Percentiles rank a stretch among this genome's conserved stretches.
These are phyloP conservation scores for Septoria linicola DNA, from an alignment of 2,329 filamentous ascomycete species.

Conservation along the genomic window DNA sequence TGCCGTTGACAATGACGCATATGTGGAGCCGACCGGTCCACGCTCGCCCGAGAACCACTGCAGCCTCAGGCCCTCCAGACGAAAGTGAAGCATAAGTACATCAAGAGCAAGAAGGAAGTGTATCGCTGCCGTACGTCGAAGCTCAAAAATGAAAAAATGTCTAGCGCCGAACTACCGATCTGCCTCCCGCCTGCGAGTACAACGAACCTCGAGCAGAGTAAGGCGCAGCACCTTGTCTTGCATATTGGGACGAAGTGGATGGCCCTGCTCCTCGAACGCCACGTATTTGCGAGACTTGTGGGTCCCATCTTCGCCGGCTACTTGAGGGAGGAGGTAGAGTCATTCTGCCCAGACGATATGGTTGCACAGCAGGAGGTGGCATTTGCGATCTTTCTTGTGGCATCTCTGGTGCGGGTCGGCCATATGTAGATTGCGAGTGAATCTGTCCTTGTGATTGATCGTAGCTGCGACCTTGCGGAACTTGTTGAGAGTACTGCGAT, in stretches of 20 bases:
- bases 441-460: background rate
- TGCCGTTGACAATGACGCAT: background rate
- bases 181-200: background rate
- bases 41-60: no score
- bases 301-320: conserved; percentile 13
- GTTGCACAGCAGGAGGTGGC: background rate
- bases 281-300: conserved; percentile 27
- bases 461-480: background rate
- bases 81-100: no score
- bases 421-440: background rate
- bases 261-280: conserved; percentile 30
- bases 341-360: conserved; percentile 22
- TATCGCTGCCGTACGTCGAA: no score
- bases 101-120: no score
- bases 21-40: background rate
- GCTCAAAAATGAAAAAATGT: no score
- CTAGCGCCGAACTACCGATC: background rate
- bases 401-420: background rate
- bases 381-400: background rate
- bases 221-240: background rate
- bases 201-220: background rate
- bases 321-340: conserved; percentile 17
- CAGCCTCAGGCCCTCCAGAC: no score
- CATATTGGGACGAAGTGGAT: background rate
- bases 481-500: background rate